Percentiles rank a stretch among this genome's conserved stretches.
Evolutionary conservation across 1,139 yeast genomes (phyloP).

Genomic region (Candida pseudoviswanathii): DNA sequence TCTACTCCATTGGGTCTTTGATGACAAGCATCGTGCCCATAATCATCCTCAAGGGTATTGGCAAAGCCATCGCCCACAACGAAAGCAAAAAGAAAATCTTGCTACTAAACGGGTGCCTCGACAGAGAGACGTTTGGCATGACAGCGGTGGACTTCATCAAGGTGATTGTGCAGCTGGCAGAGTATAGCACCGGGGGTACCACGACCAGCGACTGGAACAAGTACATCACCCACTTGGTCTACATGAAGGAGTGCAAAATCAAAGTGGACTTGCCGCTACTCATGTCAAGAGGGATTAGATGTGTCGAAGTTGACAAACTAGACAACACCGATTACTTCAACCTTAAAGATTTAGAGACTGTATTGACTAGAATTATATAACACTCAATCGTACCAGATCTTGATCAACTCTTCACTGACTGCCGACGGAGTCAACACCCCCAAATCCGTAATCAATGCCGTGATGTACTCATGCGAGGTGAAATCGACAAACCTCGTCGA

Average conservation of each 20-base stretch:
- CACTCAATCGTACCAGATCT: constrained; percentile 88
- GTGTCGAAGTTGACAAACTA: constrained; percentile 45
- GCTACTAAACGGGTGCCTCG: constrained; percentile 69
- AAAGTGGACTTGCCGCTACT: constrained; percentile 46
- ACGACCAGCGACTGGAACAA: constrained; percentile 32
- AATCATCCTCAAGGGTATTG: constrained; percentile 71
- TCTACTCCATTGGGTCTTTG: constrained; percentile 84
- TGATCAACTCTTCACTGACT: constrained; percentile 94
- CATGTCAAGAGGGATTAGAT: constrained; percentile 40
- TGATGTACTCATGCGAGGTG: constrained; percentile 93
- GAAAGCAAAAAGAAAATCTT: constrained; percentile 49
- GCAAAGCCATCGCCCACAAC: constrained; percentile 53
- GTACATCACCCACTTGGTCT: constrained; percentile 60
- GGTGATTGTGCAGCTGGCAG: constrained; percentile 53
- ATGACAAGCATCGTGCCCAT: constrained; percentile 87
- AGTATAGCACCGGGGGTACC: constrained; percentile 20
- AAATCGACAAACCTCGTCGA: constrained; percentile 68
- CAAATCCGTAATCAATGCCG: constrained; percentile 93
- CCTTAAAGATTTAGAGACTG: constrained; percentile 27
- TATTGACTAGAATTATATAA: constrained; percentile 10
- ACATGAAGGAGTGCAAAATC: constrained; percentile 49
- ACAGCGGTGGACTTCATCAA: constrained; percentile 59
- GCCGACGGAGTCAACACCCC: constrained; percentile 98
- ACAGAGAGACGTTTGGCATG: constrained; percentile 76
- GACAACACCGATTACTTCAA: constrained; percentile 32